Evolutionary conservation across 768 basidiomycete genomes (phyloP).

Genomic region (Hypholoma sublateritium): DNA sequence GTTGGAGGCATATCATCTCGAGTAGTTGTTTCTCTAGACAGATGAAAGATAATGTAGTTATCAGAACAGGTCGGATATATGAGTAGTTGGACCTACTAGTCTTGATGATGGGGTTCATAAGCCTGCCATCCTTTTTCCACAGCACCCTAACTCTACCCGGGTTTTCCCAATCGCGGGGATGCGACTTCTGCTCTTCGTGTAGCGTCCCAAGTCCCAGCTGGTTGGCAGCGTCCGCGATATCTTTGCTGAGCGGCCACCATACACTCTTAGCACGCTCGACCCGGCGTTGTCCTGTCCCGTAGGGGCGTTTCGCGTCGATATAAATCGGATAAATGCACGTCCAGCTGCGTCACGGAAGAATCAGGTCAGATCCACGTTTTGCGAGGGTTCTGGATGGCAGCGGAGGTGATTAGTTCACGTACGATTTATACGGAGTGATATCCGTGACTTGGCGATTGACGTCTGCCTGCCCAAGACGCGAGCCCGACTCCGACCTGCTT

Average conservation of each 20-base stretch:
- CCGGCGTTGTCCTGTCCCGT: slow-evolving; percentile 79
- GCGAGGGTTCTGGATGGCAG: not conserved
- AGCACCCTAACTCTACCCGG: slow-evolving; percentile 93
- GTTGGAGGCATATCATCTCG: slow-evolving; percentile 70
- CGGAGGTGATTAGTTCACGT: slow-evolving; percentile 24
- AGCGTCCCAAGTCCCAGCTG: slow-evolving; percentile 77
- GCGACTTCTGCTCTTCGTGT: slow-evolving; percentile 87
- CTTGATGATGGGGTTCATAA: slow-evolving; percentile 67
- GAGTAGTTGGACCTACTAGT: slow-evolving; percentile 55
- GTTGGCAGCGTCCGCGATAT: slow-evolving; percentile 83
- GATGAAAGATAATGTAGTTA: not conserved
- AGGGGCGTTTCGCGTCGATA: slow-evolving; percentile 91
- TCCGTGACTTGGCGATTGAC: slow-evolving; percentile 54
- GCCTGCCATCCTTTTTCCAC: slow-evolving; percentile 78
- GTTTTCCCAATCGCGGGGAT: slow-evolving; percentile 98
- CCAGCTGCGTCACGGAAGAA: slow-evolving; percentile 60
- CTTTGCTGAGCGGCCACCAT: slow-evolving; percentile 95
- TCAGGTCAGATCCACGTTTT: not conserved
- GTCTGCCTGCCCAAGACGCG: slow-evolving; percentile 21
- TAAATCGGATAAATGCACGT: slow-evolving; percentile 96
- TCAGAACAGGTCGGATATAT: not conserved
- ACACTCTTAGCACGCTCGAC: slow-evolving; percentile 76
- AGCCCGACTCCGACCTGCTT: slow-evolving; percentile 19
- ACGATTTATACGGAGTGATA: slow-evolving; percentile 85
- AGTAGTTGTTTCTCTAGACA: slow-evolving; percentile 74